Base-by-base conservation (phyloP, 2,329 filamentous ascomycete genomes). In the Verticillium zaregamsianum region DNA sequence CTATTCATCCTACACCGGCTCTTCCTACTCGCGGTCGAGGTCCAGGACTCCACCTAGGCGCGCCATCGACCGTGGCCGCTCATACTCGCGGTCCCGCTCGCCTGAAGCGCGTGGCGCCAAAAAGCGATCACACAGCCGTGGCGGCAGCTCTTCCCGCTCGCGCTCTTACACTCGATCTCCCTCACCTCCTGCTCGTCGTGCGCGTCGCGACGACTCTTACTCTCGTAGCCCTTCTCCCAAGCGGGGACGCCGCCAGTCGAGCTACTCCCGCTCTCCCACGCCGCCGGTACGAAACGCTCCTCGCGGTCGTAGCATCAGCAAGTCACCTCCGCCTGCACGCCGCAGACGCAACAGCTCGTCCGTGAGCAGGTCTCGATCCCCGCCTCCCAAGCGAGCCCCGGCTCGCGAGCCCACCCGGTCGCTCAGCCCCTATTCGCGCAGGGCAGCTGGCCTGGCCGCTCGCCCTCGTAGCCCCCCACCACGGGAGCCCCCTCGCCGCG, bases 1-100 rank as follows among this genome's bases (percentile, higher is more conserved):
- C 76, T 94, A 93, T 71, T 92, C 89, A 0, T 92, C 90, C 23
- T 91, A 91, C 71, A 85, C 84, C 0, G 82, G 83, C 55, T 87
- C 85, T 6, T 86, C 83, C 14, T 86, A 86, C 72, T 87, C 83
- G 3, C 74, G 78, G n/a, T 81, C 81, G 2, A 74, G 80, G 58
- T 81, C 80, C 37, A 73, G 77, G 52, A 77, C 79, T 17, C 73
- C 74, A 23, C 71, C 74, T 14, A 70, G 74, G 37, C 72, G 72
- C 54, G 68, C 70, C 20, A 66, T 74, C 20, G 74, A 73, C 60
- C 74, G 77, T 59, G 75, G 73, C 12, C 73, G 74, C 14, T 75
- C 76, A 2, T 62, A 69, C 40, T 76, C 75, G 33, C 69, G 72
- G 61, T 73, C 71, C 14, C 73, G 70, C 68, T 45, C 66, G 45